Base-by-base conservation (phyloP, 441 rosid species). In the Syzygium malaccense region DNA sequence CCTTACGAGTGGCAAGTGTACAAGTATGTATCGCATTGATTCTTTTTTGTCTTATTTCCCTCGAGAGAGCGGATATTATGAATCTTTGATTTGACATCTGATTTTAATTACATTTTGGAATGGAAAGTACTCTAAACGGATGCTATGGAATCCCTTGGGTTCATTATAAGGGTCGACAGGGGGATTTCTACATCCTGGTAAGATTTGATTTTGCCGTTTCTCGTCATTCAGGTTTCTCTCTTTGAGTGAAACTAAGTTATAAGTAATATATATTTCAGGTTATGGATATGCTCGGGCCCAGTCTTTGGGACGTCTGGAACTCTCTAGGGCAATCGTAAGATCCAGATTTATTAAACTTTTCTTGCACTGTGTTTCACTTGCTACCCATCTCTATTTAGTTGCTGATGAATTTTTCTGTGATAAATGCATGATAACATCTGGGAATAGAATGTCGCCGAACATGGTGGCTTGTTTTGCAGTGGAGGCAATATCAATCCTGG, bases 1-100 rank as follows among this genome's bases (percentile, higher is more conserved):
- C 99, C 98, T 80, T 97, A 94, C 62, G 99, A 97, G 95, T 97
- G 99, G 99, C 99, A 97, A 93, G 99, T 96, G 88, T 97, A 97
- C 94, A 96, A 92, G 99, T 96, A 92, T 86, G 96, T 80, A 41
- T 54, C 48, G 83, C 56, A 51, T 58, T 68, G 88, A 86, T 30
- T 85, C 54, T 48, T 83, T 87, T n/a, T 87, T 33, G 57, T 64
- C n/a, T 4, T 75, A 89, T 53, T 90, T 55, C 86, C 87, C 64
- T 85, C 60, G 80, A 66, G 30, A 51, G 62, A 84, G 54, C n/a
- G 14, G 12, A 80, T 80, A 49, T 53, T 60, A 57, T 45, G 26
- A 80, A 85, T 78, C n/a, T 78, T 78, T 0, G 19, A 25, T 78
- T 86, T n/a, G 14, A 30, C 53, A 23, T 85, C 62, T 86, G 53